These are phyloP conservation scores for Pichia pseudocactophila DNA, from an alignment of 805 yeast genomes.

Conservation along the genomic window DNA sequence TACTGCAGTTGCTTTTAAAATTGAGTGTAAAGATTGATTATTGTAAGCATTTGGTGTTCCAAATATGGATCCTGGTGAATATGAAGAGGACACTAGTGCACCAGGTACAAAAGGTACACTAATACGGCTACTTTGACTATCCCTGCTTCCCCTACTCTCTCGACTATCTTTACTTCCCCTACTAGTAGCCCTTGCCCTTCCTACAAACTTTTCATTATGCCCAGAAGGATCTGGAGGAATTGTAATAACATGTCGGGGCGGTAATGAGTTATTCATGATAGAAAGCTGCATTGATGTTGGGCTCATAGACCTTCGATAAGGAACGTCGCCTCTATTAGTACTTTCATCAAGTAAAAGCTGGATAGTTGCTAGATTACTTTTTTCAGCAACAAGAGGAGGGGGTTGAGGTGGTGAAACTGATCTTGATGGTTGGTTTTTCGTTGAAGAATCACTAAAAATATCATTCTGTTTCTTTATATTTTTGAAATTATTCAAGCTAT, in stretches of 20 bases:
- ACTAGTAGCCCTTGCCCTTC: background rate
- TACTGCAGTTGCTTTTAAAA: slow-evolving; percentile 10
- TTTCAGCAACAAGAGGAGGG: slow-evolving; percentile 10
- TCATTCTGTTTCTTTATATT: slow-evolving; percentile 22
- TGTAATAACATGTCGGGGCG: background rate
- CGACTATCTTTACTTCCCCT: slow-evolving; percentile 5
- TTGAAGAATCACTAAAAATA: slow-evolving; percentile 14
- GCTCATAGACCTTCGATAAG: background rate
- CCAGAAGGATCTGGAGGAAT: background rate
- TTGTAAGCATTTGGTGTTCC: slow-evolving; percentile 2
- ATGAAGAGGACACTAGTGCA: background rate
- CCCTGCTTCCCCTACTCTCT: slow-evolving; percentile 4
- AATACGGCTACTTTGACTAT: slow-evolving; percentile 3
- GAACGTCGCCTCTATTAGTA: background rate
- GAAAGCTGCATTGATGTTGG: slow-evolving; percentile 3
- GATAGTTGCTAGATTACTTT: slow-evolving; percentile 2
- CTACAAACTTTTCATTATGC: too few relatives aligned
- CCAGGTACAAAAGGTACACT: slow-evolving; percentile 1
- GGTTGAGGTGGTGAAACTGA: slow-evolving; percentile 8
- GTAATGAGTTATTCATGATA: background rate
- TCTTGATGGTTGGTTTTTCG: slow-evolving; percentile 8
- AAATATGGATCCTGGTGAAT: slow-evolving; percentile 6
- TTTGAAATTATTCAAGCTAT: slow-evolving; percentile 23
- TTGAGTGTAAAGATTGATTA: slow-evolving; percentile 6
- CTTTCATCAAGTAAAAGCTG: slow-evolving; percentile 6